Evolutionary conservation across 2,329 filamentous ascomycete genomes (phyloP).

Genomic region (Teratosphaeria viscida): DNA sequence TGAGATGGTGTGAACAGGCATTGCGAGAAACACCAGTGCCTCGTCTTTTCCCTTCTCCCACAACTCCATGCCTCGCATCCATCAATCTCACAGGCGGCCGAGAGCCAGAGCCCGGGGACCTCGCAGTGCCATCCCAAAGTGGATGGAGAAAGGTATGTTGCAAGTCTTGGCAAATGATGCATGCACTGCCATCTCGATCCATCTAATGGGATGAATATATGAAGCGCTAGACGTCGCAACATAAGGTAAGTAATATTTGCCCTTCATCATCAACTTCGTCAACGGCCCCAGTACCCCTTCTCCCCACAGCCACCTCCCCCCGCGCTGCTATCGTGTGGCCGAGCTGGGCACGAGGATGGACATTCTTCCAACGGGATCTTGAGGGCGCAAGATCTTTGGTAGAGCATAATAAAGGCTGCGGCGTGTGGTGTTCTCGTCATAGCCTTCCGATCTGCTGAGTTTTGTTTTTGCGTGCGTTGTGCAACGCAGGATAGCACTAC

Average conservation of each 20-base stretch:
- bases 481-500: no score
- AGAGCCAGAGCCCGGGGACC: neutral
- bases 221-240: neutral
- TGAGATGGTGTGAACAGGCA: no score
- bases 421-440: neutral
- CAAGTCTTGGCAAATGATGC: neutral
- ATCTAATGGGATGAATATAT: neutral
- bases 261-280: neutral
- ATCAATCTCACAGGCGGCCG: neutral
- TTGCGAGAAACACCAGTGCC: neutral
- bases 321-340: neutral
- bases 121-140: neutral
- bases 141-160: neutral
- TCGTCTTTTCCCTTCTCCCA: no score
- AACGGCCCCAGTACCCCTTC: neutral
- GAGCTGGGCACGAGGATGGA: slow-evolving; percentile 12
- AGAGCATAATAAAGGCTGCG: neutral
- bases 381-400: neutral
- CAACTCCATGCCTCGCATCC: neutral
- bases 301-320: neutral
- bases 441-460: neutral
- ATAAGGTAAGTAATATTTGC: neutral
- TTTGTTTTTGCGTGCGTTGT: no score
- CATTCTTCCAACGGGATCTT: neutral
- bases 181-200: neutral